Evolutionary conservation across 768 basidiomycete species (phyloP).

Genomic region (Tylopilus rubrobrunneus): DNA sequence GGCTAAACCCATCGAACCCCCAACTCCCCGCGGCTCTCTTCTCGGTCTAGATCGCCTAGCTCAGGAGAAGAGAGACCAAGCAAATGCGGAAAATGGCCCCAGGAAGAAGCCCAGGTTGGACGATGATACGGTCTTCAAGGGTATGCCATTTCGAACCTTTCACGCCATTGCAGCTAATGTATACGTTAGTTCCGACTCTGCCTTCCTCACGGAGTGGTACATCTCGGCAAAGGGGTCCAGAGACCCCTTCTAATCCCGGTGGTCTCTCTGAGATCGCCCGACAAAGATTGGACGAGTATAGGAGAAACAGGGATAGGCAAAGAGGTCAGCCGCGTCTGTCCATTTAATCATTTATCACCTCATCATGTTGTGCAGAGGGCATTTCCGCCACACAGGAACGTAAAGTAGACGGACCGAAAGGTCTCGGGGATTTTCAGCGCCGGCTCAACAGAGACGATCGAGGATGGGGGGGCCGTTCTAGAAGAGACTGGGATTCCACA

Average conservation of each 20-base stretch:
- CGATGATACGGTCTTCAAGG: slow-evolving; percentile 81
- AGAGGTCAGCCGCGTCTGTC: slow-evolving; percentile 38
- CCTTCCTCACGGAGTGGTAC: slow-evolving; percentile 58
- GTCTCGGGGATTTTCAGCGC: slow-evolving; percentile 91
- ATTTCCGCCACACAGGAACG: slow-evolving; percentile 57
- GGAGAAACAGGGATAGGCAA: slow-evolving; percentile 46
- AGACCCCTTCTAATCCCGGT: slow-evolving; percentile 93
- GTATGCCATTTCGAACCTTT: slow-evolving; percentile 36
- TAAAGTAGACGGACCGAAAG: slow-evolving; percentile 58
- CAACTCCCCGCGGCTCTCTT: slow-evolving; percentile 73
- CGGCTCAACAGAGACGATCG: slow-evolving; percentile 77
- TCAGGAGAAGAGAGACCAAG: slow-evolving; percentile 76
- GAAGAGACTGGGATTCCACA: slow-evolving; percentile 54
- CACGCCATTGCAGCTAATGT: background rate
- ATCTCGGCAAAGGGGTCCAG: slow-evolving; percentile 72
- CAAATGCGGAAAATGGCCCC: slow-evolving; percentile 38
- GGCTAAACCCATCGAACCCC: slow-evolving; percentile 66
- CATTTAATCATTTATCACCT: background rate
- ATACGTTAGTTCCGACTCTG: slow-evolving; percentile 66
- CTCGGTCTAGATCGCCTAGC: slow-evolving; percentile 89
- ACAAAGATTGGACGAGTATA: slow-evolving; percentile 71
- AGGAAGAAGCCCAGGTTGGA: slow-evolving; percentile 64
- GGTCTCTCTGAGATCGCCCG: slow-evolving; percentile 79
- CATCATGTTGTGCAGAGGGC: slow-evolving; percentile 52
- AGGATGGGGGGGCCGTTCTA: slow-evolving; percentile 39